Percentiles rank a stretch among this genome's conserved stretches.
Evolutionary conservation across 1,139 yeast genomes (phyloP).

Genomic region (Diutina catenulata): DNA sequence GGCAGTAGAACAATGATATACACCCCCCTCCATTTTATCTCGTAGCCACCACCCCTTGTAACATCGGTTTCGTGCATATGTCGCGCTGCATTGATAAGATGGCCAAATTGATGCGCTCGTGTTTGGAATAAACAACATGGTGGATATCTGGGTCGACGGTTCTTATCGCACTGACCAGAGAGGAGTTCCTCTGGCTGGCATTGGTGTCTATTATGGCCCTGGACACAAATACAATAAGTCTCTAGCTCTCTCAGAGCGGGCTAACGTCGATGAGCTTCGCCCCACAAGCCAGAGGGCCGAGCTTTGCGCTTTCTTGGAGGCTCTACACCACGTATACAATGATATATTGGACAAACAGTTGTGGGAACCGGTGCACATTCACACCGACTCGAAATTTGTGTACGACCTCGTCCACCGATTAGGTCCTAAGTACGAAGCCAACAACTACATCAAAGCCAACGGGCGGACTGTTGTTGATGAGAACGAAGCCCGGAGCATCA

Average conservation of each 20-base stretch:
- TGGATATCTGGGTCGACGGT: conserved; percentile 70
- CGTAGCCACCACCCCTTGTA: too few species aligned
- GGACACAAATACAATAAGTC: conserved; percentile 42
- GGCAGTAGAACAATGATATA: too few species aligned
- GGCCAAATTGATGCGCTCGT: too few species aligned
- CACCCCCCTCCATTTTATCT: too few species aligned
- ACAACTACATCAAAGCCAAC: conserved; percentile 37
- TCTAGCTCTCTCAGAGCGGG: conserved; percentile 31
- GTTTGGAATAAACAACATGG: too few species aligned
- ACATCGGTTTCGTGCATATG: too few species aligned
- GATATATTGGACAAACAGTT: conserved; percentile 10
- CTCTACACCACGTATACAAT: conserved; percentile 28
- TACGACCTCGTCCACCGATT: conserved; percentile 37
- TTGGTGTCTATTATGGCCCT: conserved; percentile 61
- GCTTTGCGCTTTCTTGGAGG: conserved; percentile 50
- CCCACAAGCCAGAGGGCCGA: conserved; percentile 84
- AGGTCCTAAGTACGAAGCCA: conserved; percentile 39
- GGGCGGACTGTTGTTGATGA: conserved; percentile 39
- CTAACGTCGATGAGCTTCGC: conserved; percentile 9
- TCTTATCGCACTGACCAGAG: conserved; percentile 39
- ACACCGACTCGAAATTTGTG: conserved; percentile 51
- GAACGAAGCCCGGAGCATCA: conserved; percentile 31
- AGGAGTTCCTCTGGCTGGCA: conserved; percentile 43
- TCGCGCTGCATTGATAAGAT: too few species aligned
- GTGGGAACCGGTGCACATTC: conserved; percentile 19